These are phyloP conservation scores for Rhodotorula sp. DNA, from an alignment of 1,284 basidiomycete species.

Conservation along the genomic window DNA sequence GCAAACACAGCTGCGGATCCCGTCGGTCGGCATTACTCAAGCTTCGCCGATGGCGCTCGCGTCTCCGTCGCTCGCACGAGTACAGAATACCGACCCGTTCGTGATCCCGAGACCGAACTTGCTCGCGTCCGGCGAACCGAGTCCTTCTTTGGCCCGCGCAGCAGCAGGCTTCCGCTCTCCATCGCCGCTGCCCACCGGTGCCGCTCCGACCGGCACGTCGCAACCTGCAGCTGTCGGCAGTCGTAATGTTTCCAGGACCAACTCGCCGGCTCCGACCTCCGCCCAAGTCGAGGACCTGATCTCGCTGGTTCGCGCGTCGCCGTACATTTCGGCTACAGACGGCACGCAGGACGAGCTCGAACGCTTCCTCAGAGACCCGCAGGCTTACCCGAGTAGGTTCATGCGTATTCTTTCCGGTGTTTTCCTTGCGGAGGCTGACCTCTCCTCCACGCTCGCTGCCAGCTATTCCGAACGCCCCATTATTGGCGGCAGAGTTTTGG, in stretches of 20 bases:
- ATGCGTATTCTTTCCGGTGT: not conserved
- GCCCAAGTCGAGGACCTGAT: slow-evolving; percentile 24
- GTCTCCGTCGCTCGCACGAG: slow-evolving; percentile 14
- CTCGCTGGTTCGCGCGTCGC: slow-evolving; percentile 25
- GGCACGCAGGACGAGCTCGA: slow-evolving; percentile 35
- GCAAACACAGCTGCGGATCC: not conserved
- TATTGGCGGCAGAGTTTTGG: slow-evolving; percentile 26
- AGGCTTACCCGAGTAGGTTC: slow-evolving; percentile 25
- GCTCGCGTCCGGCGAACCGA: not conserved
- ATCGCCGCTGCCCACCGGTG: not conserved
- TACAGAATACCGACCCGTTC: slow-evolving; percentile 5
- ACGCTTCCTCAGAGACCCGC: slow-evolving; percentile 31
- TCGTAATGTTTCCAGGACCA: slow-evolving; percentile 11
- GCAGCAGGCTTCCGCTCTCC: not conserved
- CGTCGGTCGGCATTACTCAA: not conserved
- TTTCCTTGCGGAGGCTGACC: not conserved
- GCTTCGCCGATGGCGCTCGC: not conserved
- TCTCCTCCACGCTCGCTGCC: not conserved
- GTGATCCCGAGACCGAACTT: not conserved
- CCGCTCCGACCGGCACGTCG: not conserved
- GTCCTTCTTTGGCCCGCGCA: not conserved
- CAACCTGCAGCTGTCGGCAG: not conserved
- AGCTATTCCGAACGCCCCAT: slow-evolving; percentile 10
- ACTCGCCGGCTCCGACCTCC: slow-evolving; percentile 11
- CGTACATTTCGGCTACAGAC: slow-evolving; percentile 18